phyloP scores from a whole-genome alignment of 2,329 filamentous ascomycete species.

The Microsporum audouinii region DNA sequence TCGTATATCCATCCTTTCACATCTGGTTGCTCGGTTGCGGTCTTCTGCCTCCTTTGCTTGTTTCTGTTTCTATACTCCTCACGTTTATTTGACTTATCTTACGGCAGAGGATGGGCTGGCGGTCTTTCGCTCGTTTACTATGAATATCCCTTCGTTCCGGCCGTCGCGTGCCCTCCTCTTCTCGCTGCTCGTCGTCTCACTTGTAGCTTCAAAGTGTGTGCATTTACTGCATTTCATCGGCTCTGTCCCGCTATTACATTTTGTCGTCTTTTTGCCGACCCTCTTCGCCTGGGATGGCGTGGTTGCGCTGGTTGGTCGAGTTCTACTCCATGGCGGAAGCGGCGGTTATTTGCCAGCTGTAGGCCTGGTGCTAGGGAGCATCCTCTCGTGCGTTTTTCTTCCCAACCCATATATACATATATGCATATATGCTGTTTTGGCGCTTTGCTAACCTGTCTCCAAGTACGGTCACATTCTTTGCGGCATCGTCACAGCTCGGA shows the following conservation, averaged over 20 bases:
- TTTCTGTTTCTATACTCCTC: neutral
- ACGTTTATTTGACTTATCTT: neutral
- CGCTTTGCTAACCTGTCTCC: neutral
- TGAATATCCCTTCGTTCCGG: constrained; percentile 18
- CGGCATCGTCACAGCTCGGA: constrained; percentile 21
- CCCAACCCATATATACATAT: neutral
- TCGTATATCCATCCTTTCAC: too few relatives aligned
- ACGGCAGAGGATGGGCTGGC: constrained; percentile 10
- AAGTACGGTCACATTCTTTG: constrained; percentile 18
- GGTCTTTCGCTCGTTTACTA: constrained; percentile 6
- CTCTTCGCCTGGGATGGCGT: constrained; percentile 22
- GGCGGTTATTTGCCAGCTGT: constrained; percentile 9
- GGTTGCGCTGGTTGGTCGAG: constrained; percentile 16
- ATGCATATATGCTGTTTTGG: neutral
- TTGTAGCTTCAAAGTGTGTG: constrained; percentile 20
- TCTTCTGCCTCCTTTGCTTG: neutral
- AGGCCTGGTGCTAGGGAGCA: constrained; percentile 14
- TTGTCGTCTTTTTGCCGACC: constrained; percentile 23
- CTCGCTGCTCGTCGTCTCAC: constrained; percentile 20
- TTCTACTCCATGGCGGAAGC: constrained; percentile 17
- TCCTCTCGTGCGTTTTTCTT: constrained; percentile 17
- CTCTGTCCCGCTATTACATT: constrained; percentile 15
- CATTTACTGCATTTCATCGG: constrained; percentile 21
- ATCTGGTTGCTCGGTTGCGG: too few relatives aligned
- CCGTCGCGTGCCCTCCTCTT: constrained; percentile 19